A percentile compares a stretch with the other conserved stretches of the same genome.
phyloP scores from a whole-genome alignment of 225 moss, liverwort and hornwort species.

The Lunularia cruciata region DNA sequence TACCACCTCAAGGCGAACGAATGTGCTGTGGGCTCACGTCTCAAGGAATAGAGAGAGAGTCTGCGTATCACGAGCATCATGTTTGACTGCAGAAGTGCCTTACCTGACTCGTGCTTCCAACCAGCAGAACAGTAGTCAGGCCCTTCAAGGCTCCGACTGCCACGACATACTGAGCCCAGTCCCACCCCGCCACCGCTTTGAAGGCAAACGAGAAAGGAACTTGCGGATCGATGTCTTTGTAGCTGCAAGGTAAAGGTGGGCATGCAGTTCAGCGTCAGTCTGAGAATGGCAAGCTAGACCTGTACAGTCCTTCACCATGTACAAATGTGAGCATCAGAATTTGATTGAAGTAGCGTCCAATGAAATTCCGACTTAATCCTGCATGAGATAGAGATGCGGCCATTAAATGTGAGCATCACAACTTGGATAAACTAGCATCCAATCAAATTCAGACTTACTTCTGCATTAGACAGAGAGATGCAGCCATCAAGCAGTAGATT shows the following conservation, averaged over 20 bases:
- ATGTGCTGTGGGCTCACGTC: too few relatives aligned
- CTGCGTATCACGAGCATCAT: too few relatives aligned
- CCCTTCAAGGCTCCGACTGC: conserved; percentile 33
- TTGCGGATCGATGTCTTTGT: conserved; percentile 30
- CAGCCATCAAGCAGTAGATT: conserved; percentile 60
- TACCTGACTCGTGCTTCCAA: conserved; percentile 27
- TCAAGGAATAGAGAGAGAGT: too few relatives aligned
- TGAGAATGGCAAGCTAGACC: not conserved
- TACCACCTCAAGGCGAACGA: too few relatives aligned
- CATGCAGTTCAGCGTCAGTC: not conserved
- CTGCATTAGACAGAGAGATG: conserved; percentile 64
- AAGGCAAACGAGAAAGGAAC: conserved; percentile 38
- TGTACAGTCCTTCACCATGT: too few relatives aligned
- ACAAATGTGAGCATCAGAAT: not conserved
- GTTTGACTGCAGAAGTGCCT: too few relatives aligned
- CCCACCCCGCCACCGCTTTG: conserved; percentile 35
- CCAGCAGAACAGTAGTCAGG: conserved; percentile 30
- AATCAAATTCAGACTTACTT: conserved; percentile 11
- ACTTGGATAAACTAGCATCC: too few relatives aligned
- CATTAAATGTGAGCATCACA: too few relatives aligned
- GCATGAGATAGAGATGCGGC: conserved; percentile 65
- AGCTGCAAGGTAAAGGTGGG: not conserved
- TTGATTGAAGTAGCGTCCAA: too few relatives aligned
- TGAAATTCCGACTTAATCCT: conserved; percentile 18
- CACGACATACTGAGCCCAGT: conserved; percentile 38